These are phyloP conservation scores for Piromyces finnis DNA, from an alignment of 192 early-diverging fungal species.

Conservation along the genomic window DNA sequence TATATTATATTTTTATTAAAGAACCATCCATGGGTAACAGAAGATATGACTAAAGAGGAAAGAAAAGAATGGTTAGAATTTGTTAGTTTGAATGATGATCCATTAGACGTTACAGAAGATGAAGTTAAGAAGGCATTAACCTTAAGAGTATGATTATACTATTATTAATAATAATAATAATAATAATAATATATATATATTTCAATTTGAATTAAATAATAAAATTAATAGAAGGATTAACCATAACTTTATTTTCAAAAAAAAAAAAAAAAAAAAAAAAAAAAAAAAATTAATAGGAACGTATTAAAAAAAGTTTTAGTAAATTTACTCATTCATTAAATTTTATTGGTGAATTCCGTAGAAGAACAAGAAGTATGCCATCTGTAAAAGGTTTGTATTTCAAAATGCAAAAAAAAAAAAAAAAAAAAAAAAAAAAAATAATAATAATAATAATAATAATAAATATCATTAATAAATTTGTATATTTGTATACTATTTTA, in stretches of 20 bases:
- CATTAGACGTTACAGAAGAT: conserved; percentile 59
- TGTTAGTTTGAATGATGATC: conserved; percentile 27
- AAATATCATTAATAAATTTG: too few relatives aligned
- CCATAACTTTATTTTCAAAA: too few relatives aligned
- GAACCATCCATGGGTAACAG: conserved; percentile 72
- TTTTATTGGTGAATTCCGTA: neutral
- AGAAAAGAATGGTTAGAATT: conserved; percentile 52
- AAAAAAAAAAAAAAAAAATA: too few relatives aligned
- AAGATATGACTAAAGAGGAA: conserved; percentile 38
- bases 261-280: too few relatives aligned
- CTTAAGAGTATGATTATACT: conserved; percentile 41
- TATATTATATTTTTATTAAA: neutral
- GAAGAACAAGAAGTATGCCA: neutral
- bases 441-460: too few relatives aligned
- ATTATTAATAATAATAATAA: too few relatives aligned
- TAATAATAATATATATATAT: too few relatives aligned
- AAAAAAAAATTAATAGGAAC: neutral
- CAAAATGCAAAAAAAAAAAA: too few relatives aligned
- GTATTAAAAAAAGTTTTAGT: neutral
- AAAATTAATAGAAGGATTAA: too few relatives aligned
- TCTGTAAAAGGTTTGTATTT: neutral
- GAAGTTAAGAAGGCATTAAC: conserved; percentile 53
- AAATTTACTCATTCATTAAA: neutral
- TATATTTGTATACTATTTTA: too few relatives aligned
- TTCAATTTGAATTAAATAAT: too few relatives aligned